Evolutionary conservation across 2,329 filamentous ascomycete species (phyloP).

Genomic region (Colletotrichum navitas): DNA sequence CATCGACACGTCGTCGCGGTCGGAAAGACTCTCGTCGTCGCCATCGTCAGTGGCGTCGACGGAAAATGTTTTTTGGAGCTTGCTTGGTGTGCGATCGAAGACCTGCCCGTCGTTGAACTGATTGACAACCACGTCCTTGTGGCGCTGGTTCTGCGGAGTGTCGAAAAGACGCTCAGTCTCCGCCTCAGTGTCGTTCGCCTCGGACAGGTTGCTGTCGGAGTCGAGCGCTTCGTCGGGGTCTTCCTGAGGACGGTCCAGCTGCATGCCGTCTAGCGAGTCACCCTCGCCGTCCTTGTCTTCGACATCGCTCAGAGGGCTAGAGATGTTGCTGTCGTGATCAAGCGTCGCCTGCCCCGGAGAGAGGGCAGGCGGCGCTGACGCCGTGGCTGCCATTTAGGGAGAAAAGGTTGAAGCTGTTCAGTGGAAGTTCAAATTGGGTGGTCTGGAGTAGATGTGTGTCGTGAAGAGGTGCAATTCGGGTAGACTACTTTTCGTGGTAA

Average conservation of each 20-base stretch:
- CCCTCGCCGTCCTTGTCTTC: conserved; percentile 83
- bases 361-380: conserved; percentile 62
- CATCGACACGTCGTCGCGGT: conserved; percentile 56
- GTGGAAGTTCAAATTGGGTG: conserved; percentile 22
- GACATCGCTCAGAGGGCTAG: conserved; percentile 93
- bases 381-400: conserved; percentile 65
- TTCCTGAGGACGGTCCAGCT: conserved; percentile 51
- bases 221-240: conserved; percentile 51
- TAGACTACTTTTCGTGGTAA: conserved; percentile 40
- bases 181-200: conserved; percentile 81
- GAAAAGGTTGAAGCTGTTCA: conserved; percentile 14
- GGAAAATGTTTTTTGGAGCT: conserved; percentile 69
- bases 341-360: conserved; percentile 60
- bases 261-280: conserved; percentile 73
- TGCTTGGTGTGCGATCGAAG: conserved; percentile 80
- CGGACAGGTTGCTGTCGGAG: conserved; percentile 69
- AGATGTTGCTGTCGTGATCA: conserved; percentile 77
- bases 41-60: conserved; percentile 53
- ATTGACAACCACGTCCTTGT: conserved; percentile 71
- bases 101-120: conserved; percentile 65
- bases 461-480: conserved; percentile 31
- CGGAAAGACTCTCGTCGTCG: conserved; percentile 55
- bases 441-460: conserved; percentile 22
- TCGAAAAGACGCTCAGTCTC: conserved; percentile 94
- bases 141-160: conserved; percentile 79